Evolutionary conservation across 441 rosid species (phyloP).

Genomic region (Cnidoscolus chayamansa): DNA sequence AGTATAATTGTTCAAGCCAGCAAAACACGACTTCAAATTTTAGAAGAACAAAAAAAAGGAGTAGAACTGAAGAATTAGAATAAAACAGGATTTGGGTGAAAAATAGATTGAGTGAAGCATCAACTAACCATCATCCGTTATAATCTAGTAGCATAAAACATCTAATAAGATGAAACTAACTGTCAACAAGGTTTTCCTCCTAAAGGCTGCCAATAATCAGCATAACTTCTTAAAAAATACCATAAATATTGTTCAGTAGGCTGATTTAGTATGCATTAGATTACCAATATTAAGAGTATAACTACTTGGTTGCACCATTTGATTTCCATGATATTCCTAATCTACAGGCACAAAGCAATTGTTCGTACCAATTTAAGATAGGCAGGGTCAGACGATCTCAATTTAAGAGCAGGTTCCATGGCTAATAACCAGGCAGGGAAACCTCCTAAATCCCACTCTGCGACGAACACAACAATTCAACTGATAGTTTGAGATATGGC

Average conservation of each 20-base stretch:
- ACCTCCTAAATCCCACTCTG: constrained; percentile 98
- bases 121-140: not conserved
- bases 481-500: not conserved
- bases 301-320: not conserved
- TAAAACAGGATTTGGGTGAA: not conserved
- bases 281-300: not conserved
- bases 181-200: not conserved
- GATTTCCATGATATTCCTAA: not conserved
- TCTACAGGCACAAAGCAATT: constrained; percentile 11
- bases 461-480: constrained; percentile 17
- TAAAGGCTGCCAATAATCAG: not conserved
- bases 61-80: not conserved
- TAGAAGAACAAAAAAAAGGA: not conserved
- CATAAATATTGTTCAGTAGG: not conserved
- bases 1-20: not conserved
- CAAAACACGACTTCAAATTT: not conserved
- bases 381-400: constrained; percentile 79
- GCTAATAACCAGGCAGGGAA: constrained; percentile 93
- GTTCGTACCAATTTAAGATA: constrained; percentile 59
- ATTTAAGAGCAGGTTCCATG: constrained; percentile 53
- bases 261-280: not conserved
- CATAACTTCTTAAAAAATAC: not conserved
- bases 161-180: not conserved
- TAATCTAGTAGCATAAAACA: not conserved
- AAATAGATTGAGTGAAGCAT: not conserved